Conservation (phyloP, 495 filamentous ascomycete species). For the Melanomma pulvis-pyrius region DNA sequence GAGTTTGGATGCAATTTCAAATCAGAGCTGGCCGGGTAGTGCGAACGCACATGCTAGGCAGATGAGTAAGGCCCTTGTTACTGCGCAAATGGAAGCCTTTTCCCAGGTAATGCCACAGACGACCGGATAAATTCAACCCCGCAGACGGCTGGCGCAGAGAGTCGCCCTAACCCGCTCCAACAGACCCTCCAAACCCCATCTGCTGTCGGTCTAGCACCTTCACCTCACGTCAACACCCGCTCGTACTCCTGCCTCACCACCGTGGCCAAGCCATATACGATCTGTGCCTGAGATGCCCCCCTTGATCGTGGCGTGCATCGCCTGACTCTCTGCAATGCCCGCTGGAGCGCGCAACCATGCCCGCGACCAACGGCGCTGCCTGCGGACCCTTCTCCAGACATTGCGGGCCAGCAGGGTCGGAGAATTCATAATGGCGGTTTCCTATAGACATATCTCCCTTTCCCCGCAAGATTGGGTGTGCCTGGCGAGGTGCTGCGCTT, state of each 20-base stretch:
- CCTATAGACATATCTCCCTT: slow-evolving; percentile 30
- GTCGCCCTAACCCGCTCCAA: background rate
- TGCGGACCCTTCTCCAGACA: slow-evolving; percentile 16
- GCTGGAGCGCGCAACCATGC: slow-evolving; percentile 2
- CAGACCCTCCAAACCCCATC: background rate
- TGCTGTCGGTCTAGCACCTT: slow-evolving; percentile 8
- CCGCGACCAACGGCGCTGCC: slow-evolving; percentile 22
- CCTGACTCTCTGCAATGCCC: slow-evolving; percentile 31
- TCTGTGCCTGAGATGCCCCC: slow-evolving; percentile 24
- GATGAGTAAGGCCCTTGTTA: too few relatives aligned
- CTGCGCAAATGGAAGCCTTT: too few relatives aligned
- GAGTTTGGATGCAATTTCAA: too few relatives aligned
- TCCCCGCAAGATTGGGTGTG: slow-evolving; percentile 28
- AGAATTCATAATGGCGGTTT: slow-evolving; percentile 21
- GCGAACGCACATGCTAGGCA: too few relatives aligned
- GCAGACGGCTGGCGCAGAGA: slow-evolving; percentile 19
- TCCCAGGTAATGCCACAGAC: too few relatives aligned
- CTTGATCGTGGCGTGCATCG: slow-evolving; percentile 35
- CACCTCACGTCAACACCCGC: slow-evolving; percentile 19
- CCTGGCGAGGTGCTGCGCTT: background rate
- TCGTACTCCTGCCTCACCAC: slow-evolving; percentile 3
- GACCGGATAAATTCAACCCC: slow-evolving; percentile 30
- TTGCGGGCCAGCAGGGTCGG: slow-evolving; percentile 13
- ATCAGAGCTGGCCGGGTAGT: too few relatives aligned
- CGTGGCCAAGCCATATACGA: slow-evolving; percentile 9